Evolutionary conservation across 75 land plant genomes (phyloP).

Genomic region (Cunninghamia lanceolata): DNA sequence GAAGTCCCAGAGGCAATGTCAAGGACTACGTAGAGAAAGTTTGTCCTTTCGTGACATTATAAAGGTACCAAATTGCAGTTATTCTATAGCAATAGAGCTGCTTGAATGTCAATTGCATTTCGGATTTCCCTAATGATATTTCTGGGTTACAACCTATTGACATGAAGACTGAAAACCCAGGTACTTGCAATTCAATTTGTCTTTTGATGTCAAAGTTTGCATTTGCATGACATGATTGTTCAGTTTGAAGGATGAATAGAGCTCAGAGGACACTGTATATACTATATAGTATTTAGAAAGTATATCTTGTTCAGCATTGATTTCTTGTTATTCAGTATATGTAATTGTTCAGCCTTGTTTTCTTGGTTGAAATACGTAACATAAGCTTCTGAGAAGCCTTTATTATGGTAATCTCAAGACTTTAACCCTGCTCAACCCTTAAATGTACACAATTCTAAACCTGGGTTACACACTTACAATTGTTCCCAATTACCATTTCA

Average conservation of each 20-base stretch:
- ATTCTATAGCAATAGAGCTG: not conserved
- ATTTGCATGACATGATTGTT: not conserved
- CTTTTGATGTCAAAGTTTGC: not conserved
- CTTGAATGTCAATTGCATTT: not conserved
- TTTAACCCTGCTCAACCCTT: not conserved
- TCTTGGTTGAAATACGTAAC: not conserved
- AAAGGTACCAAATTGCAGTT: not conserved
- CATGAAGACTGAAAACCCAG: not conserved
- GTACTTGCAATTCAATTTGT: not conserved
- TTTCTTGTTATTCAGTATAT: not conserved
- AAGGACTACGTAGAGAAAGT: constrained; percentile 51
- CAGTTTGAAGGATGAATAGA: not conserved
- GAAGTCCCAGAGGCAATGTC: constrained; percentile 52
- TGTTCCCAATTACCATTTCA: no score
- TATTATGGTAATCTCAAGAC: not conserved
- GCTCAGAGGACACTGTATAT: not conserved
- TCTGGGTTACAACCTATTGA: not conserved
- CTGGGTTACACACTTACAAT: no score
- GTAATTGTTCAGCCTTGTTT: not conserved
- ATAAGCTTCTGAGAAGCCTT: not conserved
- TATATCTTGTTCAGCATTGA: not conserved
- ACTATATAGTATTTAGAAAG: not conserved
- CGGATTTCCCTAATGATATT: not conserved
- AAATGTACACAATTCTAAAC: not conserved
- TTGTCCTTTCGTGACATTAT: not conserved